Percentiles rank a stretch among this genome's conserved stretches.
These are phyloP conservation scores for Quercus robur DNA, from an alignment of 306 rosid species.

Conservation along the genomic window DNA sequence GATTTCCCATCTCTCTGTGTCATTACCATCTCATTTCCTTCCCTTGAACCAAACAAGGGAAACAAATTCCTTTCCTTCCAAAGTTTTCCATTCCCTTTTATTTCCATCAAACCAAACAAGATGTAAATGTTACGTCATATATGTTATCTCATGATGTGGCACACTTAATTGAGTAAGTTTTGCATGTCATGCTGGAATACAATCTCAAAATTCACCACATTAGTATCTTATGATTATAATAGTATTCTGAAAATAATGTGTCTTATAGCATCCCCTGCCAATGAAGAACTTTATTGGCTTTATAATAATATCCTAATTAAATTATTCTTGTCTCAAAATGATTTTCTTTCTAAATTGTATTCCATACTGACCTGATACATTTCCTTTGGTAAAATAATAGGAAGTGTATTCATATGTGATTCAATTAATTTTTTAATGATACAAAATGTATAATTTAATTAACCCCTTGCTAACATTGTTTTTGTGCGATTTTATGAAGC, in stretches of 20 bases:
- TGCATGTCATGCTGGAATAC: neutral
- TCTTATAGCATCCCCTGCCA: neutral
- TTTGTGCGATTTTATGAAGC: conserved; percentile 45
- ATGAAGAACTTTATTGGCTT: neutral
- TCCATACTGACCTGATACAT: neutral
- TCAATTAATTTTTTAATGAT: neutral
- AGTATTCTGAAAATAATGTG: neutral
- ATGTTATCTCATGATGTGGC: neutral
- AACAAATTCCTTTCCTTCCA: too few relatives aligned
- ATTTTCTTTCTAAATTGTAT: neutral
- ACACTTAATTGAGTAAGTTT: neutral
- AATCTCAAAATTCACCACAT: neutral
- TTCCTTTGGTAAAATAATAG: neutral
- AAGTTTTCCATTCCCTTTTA: too few relatives aligned
- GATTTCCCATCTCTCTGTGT: too few relatives aligned
- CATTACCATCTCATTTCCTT: too few relatives aligned
- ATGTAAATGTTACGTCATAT: neutral
- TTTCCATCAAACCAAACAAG: neutral
- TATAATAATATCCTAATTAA: too few relatives aligned
- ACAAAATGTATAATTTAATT: neutral
- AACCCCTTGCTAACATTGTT: conserved; percentile 4
- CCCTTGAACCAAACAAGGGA: too few relatives aligned
- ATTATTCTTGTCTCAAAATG: neutral
- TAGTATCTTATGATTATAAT: neutral
- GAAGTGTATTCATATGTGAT: neutral